Conservation (phyloP, 106 monocot species). For the Iris macrosiphon region DNA sequence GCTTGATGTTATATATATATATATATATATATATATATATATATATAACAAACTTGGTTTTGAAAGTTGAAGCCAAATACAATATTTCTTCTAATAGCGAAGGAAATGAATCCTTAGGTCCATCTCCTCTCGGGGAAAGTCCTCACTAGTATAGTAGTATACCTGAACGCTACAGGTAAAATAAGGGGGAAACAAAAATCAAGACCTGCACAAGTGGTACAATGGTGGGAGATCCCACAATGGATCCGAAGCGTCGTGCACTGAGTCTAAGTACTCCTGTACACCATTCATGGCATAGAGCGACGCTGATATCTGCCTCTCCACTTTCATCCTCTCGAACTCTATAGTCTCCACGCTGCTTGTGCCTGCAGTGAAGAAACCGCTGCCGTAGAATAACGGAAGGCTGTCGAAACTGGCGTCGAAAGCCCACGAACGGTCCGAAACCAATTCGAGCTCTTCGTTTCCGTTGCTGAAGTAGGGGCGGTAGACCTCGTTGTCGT, state of each 20-base stretch:
- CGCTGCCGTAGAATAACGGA: background rate
- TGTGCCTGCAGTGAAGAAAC: background rate
- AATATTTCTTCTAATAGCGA: too few relatives aligned
- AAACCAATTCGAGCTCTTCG: background rate
- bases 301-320: slow-evolving; percentile 46
- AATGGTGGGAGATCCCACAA: slow-evolving; percentile 38
- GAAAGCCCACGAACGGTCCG: slow-evolving; percentile 5
- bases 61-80: too few relatives aligned
- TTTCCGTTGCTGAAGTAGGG: background rate
- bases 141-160: too few relatives aligned
- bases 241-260: slow-evolving; percentile 23
- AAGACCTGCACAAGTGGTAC: slow-evolving; percentile 33
- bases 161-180: too few relatives aligned
- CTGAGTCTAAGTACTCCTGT: slow-evolving; percentile 50
- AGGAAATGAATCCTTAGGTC: too few relatives aligned
- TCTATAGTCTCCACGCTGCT: slow-evolving; percentile 8
- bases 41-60: too few relatives aligned
- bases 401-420: slow-evolving; percentile 1
- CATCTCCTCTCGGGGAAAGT: too few relatives aligned
- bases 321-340: slow-evolving; percentile 50
- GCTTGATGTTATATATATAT: too few relatives aligned
- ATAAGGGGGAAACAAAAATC: slow-evolving; percentile 8
- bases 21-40: too few relatives aligned
- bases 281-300: slow-evolving; percentile 46
- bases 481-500: background rate